Percentiles rank a stretch among this genome's conserved stretches.
Conservation (phyloP, 352 stramenopile species). For the Pythium diclinum region DNA sequence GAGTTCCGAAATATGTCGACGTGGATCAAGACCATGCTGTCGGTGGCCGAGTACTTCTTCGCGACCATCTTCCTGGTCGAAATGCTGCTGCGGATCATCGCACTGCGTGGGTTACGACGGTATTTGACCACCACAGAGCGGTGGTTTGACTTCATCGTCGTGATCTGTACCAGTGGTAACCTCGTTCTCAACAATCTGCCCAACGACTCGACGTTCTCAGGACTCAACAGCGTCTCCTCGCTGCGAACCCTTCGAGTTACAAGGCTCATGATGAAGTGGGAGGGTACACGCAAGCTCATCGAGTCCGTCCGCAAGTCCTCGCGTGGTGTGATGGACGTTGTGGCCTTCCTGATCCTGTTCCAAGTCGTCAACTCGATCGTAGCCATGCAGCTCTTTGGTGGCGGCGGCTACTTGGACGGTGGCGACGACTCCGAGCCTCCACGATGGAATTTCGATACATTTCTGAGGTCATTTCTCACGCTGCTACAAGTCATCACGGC, state of each 20-base stretch:
- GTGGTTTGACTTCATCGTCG: slow-evolving; percentile 70
- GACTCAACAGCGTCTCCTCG: slow-evolving; percentile 63
- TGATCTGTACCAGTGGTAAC: slow-evolving; percentile 63
- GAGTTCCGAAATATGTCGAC: slow-evolving; percentile 62
- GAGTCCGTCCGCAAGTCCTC: slow-evolving; percentile 76
- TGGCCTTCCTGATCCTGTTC: slow-evolving; percentile 72
- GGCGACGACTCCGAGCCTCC: slow-evolving; percentile 40
- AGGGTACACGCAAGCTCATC: slow-evolving; percentile 74
- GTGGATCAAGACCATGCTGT: slow-evolving; percentile 35
- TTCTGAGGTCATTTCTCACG: slow-evolving; percentile 65
- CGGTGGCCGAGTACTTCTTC: slow-evolving; percentile 70
- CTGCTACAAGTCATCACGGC: slow-evolving; percentile 76
- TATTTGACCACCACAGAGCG: slow-evolving; percentile 63
- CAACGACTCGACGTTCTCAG: slow-evolving; percentile 38
- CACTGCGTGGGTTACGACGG: slow-evolving; percentile 42
- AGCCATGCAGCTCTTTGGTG: slow-evolving; percentile 77
- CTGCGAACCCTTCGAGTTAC: slow-evolving; percentile 68
- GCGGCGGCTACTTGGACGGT: slow-evolving; percentile 39
- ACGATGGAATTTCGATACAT: slow-evolving; percentile 82
- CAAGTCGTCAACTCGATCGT: slow-evolving; percentile 75
- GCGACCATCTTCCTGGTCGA: slow-evolving; percentile 57
- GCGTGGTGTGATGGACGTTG: slow-evolving; percentile 72
- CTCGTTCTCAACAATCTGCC: slow-evolving; percentile 68
- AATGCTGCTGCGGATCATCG: slow-evolving; percentile 59
- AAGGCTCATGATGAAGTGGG: slow-evolving; percentile 78